These are phyloP conservation scores for Phanerodontia chrysosporium DNA, from an alignment of 768 basidiomycete species.

Conservation along the genomic window DNA sequence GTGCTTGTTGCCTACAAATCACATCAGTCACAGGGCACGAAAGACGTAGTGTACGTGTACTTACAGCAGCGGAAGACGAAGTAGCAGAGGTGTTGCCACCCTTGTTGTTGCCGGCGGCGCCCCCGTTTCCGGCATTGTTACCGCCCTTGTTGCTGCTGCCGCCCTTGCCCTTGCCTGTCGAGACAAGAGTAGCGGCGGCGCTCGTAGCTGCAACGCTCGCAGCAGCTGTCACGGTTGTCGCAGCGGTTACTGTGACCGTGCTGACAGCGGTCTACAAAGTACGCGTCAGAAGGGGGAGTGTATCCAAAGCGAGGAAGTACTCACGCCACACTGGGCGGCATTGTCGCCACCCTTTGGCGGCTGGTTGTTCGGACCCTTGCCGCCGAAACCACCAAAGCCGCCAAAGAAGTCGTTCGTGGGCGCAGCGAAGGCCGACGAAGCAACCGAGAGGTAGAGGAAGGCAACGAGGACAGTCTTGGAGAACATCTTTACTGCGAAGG, in stretches of 20 bases:
- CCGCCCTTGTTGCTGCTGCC: constrained; percentile 15
- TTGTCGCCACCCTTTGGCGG: not conserved
- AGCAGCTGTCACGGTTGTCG: constrained; percentile 21
- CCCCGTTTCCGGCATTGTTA: constrained; percentile 14
- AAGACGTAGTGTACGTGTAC: not conserved
- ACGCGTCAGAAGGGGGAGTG: constrained; percentile 11
- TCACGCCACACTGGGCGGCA: constrained; percentile 5
- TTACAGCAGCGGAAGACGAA: not conserved
- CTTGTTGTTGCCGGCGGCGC: constrained; percentile 11
- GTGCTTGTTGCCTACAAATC: not conserved
- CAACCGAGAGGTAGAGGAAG: constrained; percentile 37
- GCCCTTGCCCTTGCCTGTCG: not conserved
- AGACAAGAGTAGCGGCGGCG: constrained; percentile 17
- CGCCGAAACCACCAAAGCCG: not conserved
- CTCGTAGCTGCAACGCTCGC: constrained; percentile 14
- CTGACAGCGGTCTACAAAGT: constrained; percentile 15
- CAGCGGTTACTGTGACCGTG: constrained; percentile 37
- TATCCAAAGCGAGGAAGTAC: not conserved
- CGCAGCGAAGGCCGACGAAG: constrained; percentile 31
- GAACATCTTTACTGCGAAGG: constrained; percentile 35
- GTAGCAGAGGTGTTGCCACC: constrained; percentile 3
- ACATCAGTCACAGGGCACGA: not conserved
- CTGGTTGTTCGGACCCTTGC: not conserved
- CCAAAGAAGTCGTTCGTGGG: constrained; percentile 24
- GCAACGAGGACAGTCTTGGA: constrained; percentile 35